These are phyloP conservation scores for Entomortierella parvispora DNA, from an alignment of 192 early-diverging fungal species.

Conservation along the genomic window DNA sequence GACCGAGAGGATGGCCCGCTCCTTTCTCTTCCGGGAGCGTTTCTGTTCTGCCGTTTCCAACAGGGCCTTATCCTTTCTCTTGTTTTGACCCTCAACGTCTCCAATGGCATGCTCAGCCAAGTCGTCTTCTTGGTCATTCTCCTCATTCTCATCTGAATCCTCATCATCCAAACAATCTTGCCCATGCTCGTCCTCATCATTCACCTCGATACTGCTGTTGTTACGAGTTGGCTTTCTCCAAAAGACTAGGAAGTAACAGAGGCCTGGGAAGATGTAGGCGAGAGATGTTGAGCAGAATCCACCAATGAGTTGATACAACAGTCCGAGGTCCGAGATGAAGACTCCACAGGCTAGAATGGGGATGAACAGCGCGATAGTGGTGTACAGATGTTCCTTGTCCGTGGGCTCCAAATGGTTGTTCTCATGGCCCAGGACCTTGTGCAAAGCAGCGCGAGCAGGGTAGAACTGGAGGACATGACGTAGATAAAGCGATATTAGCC, in stretches of 20 bases:
- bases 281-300: conserved; percentile 58
- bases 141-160: not conserved
- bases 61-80: not conserved
- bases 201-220: not conserved
- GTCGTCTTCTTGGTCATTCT: conserved; percentile 9
- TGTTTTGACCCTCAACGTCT: conserved; percentile 2
- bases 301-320: conserved; percentile 61
- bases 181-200: conserved; percentile 6
- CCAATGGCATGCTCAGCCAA: not conserved
- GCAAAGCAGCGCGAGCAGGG: conserved; percentile 57
- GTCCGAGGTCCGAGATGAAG: conserved; percentile 50
- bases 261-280: conserved; percentile 61
- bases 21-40: no score
- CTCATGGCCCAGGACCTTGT: conserved; percentile 57
- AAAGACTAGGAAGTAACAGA: conserved; percentile 56
- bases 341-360: conserved; percentile 52
- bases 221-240: conserved; percentile 13
- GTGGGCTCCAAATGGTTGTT: conserved; percentile 37
- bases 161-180: conserved; percentile 16
- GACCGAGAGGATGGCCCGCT: no score
- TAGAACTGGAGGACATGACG: conserved; percentile 42
- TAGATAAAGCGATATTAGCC: no score
- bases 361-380: conserved; percentile 53
- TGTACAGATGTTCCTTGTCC: conserved; percentile 48
- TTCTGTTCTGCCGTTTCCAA: not conserved